phyloP scores from a whole-genome alignment of 2,329 filamentous ascomycete genomes.

The Talaromyces sp. region DNA sequence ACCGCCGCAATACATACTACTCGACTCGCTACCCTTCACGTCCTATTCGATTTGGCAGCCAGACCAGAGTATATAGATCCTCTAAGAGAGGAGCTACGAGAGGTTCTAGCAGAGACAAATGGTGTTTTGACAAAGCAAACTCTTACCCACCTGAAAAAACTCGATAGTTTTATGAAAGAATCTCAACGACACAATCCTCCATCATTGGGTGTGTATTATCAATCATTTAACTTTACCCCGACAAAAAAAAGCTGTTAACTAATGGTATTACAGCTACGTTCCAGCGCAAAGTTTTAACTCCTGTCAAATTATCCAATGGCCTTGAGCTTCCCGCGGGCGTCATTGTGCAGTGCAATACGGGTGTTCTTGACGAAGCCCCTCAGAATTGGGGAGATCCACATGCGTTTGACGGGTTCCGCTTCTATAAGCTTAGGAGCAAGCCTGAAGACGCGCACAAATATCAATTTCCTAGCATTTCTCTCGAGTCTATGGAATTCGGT shows the following conservation, averaged over 20 bases:
- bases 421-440: constrained; percentile 10
- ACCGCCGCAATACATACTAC: constrained; percentile 3
- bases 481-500: constrained; percentile 30
- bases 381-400: constrained; percentile 6
- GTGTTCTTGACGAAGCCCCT: not conserved
- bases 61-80: constrained; percentile 11
- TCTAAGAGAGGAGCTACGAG: constrained; percentile 6
- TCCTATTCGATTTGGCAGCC: constrained; percentile 6
- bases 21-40: constrained; percentile 1
- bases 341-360: constrained; percentile 11
- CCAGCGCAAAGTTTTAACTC: constrained; percentile 3
- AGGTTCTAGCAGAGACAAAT: constrained; percentile 6
- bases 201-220: not conserved
- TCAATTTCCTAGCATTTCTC: constrained; percentile 10
- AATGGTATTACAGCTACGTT: not conserved
- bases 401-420: constrained; percentile 10
- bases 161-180: constrained; percentile 12
- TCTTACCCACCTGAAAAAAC: constrained; percentile 8
- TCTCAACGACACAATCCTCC: constrained; percentile 7
- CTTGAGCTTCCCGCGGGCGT: constrained; percentile 5
- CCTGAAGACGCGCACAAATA: constrained; percentile 7
- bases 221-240: not conserved
- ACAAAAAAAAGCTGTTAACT: not conserved
- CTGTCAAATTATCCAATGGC: constrained; percentile 10
- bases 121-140: constrained; percentile 7